Conservation (phyloP, 2,329 filamentous ascomycete genomes). For the Neophaeococcomyces aloes region DNA sequence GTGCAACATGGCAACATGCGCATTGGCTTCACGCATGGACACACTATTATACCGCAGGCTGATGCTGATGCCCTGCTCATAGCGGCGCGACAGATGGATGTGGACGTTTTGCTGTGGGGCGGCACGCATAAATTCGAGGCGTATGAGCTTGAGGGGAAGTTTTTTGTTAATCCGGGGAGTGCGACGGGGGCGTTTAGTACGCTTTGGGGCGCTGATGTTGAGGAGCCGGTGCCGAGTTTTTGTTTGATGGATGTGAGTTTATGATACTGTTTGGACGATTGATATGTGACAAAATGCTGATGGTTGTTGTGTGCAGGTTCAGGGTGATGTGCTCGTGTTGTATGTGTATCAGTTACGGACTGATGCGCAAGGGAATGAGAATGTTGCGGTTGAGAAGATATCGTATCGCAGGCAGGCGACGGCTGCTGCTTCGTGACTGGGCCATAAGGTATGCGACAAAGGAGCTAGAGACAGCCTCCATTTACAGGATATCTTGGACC, state of each 20-base stretch:
- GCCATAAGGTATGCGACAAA: no score
- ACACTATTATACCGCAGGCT: conserved; percentile 59
- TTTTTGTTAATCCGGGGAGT: conserved; percentile 60
- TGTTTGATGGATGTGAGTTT: conserved; percentile 90
- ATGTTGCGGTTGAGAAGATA: conserved; percentile 74
- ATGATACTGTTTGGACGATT: no score
- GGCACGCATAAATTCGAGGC: conserved; percentile 61
- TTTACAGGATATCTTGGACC: no score
- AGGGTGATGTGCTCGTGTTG: conserved; percentile 88
- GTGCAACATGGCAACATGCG: conserved; percentile 58
- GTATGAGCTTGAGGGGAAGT: conserved; percentile 61
- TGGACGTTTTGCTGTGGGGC: conserved; percentile 59
- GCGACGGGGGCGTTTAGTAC: conserved; percentile 57
- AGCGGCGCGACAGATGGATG: conserved; percentile 60
- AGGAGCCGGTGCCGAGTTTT: conserved; percentile 76
- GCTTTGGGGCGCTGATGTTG: conserved; percentile 46
- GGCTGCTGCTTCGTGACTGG: conserved; percentile 33
- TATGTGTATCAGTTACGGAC: conserved; percentile 86
- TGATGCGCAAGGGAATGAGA: conserved; percentile 65
- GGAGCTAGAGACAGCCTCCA: no score
- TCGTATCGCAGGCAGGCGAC: conserved; percentile 70
- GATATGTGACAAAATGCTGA: no score
- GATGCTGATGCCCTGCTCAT: conserved; percentile 58
- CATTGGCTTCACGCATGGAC: conserved; percentile 61
- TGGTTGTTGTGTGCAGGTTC: conserved; percentile 55